These are phyloP conservation scores for Tranzscheliella williamsii DNA, from an alignment of 1,284 basidiomycete genomes.

Conservation along the genomic window DNA sequence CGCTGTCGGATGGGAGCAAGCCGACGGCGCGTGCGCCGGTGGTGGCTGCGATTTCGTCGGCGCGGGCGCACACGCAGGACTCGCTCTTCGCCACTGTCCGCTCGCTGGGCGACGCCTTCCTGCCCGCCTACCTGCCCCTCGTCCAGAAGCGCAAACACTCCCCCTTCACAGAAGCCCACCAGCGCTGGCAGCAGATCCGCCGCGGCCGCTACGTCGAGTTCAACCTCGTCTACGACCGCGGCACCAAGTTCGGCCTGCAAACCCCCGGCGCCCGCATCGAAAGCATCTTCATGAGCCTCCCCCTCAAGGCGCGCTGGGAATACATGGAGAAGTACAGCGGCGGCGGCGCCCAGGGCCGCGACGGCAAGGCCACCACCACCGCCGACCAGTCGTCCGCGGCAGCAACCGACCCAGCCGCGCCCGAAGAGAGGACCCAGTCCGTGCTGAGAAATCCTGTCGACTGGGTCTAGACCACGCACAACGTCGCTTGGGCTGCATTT, in stretches of 20 bases:
- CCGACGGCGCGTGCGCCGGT: slow-evolving; percentile 8
- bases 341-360: slow-evolving; percentile 39
- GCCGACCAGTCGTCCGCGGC: slow-evolving; percentile 1
- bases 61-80: slow-evolving; percentile 45
- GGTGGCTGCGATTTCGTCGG: slow-evolving; percentile 23
- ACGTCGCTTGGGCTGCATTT: no score
- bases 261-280: slow-evolving; percentile 60
- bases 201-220: slow-evolving; percentile 59
- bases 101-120: slow-evolving; percentile 54
- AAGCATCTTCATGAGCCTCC: slow-evolving; percentile 60
- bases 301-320: slow-evolving; percentile 57
- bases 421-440: slow-evolving; percentile 37
- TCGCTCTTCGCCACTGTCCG: slow-evolving; percentile 54
- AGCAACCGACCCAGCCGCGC: slow-evolving; percentile 12
- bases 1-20: slow-evolving; percentile 44
- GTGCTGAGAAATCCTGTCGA: slow-evolving; percentile 46
- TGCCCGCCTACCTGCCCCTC: slow-evolving; percentile 57
- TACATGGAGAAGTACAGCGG: slow-evolving; percentile 55
- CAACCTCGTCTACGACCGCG: slow-evolving; percentile 59
- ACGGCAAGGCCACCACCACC: slow-evolving; percentile 24
- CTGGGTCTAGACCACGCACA: slow-evolving; percentile 41
- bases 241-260: slow-evolving; percentile 59
- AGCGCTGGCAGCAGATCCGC: slow-evolving; percentile 55
- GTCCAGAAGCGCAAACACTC: slow-evolving; percentile 46
- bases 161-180: slow-evolving; percentile 34